These are phyloP conservation scores for Carallia brachiata DNA, from an alignment of 345 rosid species.

Conservation along the genomic window DNA sequence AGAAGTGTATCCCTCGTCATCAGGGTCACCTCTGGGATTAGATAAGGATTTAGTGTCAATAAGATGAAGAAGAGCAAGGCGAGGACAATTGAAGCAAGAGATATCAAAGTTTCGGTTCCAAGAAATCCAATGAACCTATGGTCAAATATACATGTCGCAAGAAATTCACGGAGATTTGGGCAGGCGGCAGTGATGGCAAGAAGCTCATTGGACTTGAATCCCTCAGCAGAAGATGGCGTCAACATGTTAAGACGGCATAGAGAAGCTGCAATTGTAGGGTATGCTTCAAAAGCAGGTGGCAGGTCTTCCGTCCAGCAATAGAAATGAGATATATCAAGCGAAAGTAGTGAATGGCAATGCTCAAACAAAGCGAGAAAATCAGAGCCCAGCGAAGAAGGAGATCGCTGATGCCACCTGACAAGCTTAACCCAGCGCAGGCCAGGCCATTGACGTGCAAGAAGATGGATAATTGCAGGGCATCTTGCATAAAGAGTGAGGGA, in stretches of 20 bases:
- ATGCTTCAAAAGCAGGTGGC: conserved; percentile 1
- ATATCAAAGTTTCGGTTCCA: conserved; percentile 3
- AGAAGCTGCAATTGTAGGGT: neutral
- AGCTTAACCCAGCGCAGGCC: neutral
- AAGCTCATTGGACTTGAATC: conserved; percentile 12
- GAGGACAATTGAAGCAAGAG: conserved; percentile 10
- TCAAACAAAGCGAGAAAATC: conserved; percentile 11
- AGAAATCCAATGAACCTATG: conserved; percentile 13
- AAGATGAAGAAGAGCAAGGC: conserved; percentile 12
- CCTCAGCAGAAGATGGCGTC: conserved; percentile 4
- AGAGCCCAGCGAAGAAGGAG: neutral
- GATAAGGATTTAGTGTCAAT: conserved; percentile 9
- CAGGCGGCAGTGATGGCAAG: conserved; percentile 11
- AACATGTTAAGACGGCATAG: conserved; percentile 3
- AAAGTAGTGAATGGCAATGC: neutral
- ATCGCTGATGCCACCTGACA: conserved; percentile 3
- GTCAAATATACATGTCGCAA: conserved; percentile 11
- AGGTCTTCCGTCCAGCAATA: conserved; percentile 11
- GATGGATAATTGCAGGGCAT: neutral
- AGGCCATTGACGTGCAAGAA: conserved; percentile 14
- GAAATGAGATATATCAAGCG: conserved; percentile 7
- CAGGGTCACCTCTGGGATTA: conserved; percentile 13
- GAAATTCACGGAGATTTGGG: conserved; percentile 7
- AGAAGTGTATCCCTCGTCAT: conserved; percentile 9
- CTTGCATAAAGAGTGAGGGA: conserved; percentile 11